Percentiles rank a stretch among this genome's conserved stretches.
These are phyloP conservation scores for Monosporascus sp. DNA, from an alignment of 2,329 filamentous ascomycete genomes.

Conservation along the genomic window DNA sequence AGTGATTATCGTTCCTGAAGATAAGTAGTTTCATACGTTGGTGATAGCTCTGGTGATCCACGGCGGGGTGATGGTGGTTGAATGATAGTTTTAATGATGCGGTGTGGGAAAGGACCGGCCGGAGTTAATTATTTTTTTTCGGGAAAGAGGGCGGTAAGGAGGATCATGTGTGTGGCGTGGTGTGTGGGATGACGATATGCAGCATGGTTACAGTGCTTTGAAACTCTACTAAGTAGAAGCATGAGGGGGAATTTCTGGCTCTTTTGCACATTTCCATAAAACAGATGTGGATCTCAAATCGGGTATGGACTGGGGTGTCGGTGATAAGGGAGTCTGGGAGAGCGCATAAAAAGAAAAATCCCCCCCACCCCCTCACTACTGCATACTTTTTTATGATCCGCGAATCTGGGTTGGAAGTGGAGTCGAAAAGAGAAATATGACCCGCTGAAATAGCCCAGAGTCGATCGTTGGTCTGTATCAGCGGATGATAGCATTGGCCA, in stretches of 20 bases:
- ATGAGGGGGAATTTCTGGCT: background rate
- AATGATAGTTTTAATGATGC: no score
- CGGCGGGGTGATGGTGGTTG: no score
- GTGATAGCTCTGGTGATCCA: no score
- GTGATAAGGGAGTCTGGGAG: background rate
- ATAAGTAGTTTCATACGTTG: no score
- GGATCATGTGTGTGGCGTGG: background rate
- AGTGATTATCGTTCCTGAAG: no score
- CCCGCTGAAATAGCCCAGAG: background rate
- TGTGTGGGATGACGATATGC: background rate
- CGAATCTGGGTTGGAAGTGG: background rate
- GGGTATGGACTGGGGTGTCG: no score
- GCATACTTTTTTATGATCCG: background rate
- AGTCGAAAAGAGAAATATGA: background rate
- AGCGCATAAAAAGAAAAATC: background rate
- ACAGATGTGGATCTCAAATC: no score
- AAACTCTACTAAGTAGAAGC: background rate
- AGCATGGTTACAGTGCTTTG: background rate
- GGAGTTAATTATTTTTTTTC: background rate
- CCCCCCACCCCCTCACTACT: no score
- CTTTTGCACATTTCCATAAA: background rate
- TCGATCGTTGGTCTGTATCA: background rate
- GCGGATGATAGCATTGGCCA: no score
- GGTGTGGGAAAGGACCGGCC: background rate
- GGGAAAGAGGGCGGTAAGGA: background rate